Conservation (phyloP, 129 eudicot species). For the Artemisia tridentata region DNA sequence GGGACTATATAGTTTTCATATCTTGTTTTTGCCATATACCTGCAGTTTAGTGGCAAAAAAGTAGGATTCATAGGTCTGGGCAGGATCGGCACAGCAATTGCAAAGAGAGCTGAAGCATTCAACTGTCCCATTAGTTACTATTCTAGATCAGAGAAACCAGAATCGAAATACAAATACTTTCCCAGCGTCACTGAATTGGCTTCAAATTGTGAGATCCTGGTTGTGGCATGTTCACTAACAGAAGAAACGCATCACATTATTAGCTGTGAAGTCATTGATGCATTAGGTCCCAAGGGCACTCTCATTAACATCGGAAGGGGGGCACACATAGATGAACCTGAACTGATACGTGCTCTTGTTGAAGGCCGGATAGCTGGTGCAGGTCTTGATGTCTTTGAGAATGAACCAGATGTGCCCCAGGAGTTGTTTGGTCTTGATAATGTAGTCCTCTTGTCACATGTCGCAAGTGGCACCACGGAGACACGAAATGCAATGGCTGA, state of each 20-base stretch:
- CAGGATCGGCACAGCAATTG: constrained; percentile 84
- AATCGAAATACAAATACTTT: constrained; percentile 53
- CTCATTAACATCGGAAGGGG: constrained; percentile 84
- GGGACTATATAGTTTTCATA: no score
- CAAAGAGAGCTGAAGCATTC: constrained; percentile 81
- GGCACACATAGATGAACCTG: constrained; percentile 67
- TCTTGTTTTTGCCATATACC: neutral
- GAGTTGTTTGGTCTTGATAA: constrained; percentile 59
- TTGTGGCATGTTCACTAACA: constrained; percentile 72
- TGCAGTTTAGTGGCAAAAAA: constrained; percentile 58
- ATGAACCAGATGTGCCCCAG: constrained; percentile 74
- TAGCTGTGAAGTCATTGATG: constrained; percentile 67
- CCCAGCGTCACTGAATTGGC: constrained; percentile 62
- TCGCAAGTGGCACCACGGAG: constrained; percentile 56
- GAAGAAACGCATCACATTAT: constrained; percentile 68
- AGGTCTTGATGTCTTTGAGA: constrained; percentile 82
- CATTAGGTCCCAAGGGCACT: constrained; percentile 66
- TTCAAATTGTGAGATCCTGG: constrained; percentile 59
- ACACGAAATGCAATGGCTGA: constrained; percentile 73
- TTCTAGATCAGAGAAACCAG: constrained; percentile 61
- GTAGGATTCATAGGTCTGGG: constrained; percentile 85
- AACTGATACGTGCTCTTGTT: constrained; percentile 68
- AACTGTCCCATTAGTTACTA: constrained; percentile 69
- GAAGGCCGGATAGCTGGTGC: constrained; percentile 90
- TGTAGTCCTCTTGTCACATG: constrained; percentile 66